Percentiles rank a stretch among this genome's conserved stretches.
Evolutionary conservation across 164 flowering plant genomes (phyloP).

Genomic region (Berberis vulgaris): DNA sequence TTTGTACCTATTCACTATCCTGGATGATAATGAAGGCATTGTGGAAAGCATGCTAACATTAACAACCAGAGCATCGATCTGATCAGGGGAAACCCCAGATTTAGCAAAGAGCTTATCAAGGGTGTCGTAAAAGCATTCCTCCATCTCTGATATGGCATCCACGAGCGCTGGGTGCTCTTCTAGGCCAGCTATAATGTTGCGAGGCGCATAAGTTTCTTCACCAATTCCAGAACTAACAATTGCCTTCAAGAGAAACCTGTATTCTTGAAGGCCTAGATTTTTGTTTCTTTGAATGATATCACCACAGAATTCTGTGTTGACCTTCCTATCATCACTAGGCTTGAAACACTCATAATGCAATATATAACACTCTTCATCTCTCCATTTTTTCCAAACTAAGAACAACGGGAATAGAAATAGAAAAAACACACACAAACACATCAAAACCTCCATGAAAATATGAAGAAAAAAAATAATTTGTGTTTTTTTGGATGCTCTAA

Average conservation of each 20-base stretch:
- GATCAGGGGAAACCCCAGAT: slow-evolving; percentile 35
- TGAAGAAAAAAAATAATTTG: not conserved
- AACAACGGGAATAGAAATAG: slow-evolving; percentile 7
- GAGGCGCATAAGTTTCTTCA: slow-evolving; percentile 46
- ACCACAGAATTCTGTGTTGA: slow-evolving; percentile 29
- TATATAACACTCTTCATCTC: slow-evolving; percentile 33
- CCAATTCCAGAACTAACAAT: slow-evolving; percentile 51
- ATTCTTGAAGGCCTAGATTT: slow-evolving; percentile 34
- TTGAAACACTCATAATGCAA: slow-evolving; percentile 45
- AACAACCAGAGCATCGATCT: slow-evolving; percentile 57
- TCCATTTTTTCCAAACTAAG: slow-evolving; percentile 13
- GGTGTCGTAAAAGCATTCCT: slow-evolving; percentile 35
- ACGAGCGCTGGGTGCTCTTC: slow-evolving; percentile 18
- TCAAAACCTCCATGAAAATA: slow-evolving; percentile 2
- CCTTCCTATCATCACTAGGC: slow-evolving; percentile 29
- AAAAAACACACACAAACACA: not conserved
- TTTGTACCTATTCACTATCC: not conserved
- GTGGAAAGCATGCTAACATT: slow-evolving; percentile 50
- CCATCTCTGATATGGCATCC: slow-evolving; percentile 39
- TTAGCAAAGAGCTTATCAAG: slow-evolving; percentile 45
- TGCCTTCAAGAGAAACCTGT: slow-evolving; percentile 34
- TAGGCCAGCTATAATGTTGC: slow-evolving; percentile 24
- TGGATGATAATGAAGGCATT: not conserved
- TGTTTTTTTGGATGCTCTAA: not conserved
- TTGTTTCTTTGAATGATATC: slow-evolving; percentile 31